phyloP scores from a whole-genome alignment of 2,329 filamentous ascomycete species.

The Fusarium veterinarium region DNA sequence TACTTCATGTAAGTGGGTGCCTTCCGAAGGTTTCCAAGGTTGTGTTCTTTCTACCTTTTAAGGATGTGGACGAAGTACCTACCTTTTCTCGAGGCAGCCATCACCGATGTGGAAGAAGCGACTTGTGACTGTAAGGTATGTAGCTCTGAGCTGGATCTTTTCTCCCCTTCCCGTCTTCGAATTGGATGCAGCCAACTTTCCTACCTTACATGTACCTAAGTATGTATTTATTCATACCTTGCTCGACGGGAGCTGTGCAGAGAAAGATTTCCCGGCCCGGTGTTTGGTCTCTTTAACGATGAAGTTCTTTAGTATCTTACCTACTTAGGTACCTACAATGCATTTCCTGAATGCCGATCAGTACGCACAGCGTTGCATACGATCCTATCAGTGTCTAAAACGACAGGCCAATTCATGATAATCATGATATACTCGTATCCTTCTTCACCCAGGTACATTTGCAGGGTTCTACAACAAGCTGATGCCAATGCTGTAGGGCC shows the following conservation, averaged over 20 bases:
- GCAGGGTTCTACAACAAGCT: slow-evolving; percentile 19
- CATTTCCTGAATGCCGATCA: background rate
- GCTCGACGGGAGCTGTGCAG: background rate
- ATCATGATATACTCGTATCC: slow-evolving; percentile 6
- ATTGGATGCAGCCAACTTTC: background rate
- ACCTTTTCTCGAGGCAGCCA: background rate
- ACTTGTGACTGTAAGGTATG: background rate
- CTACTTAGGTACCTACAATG: background rate
- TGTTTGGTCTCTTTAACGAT: background rate
- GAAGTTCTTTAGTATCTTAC: background rate
- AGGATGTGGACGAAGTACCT: background rate
- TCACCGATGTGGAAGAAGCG: background rate
- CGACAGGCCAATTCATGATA: slow-evolving; percentile 9
- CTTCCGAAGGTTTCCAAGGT: too few species aligned
- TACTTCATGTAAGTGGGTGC: too few species aligned
- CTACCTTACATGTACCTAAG: background rate
- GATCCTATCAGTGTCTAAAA: background rate
- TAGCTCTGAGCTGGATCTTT: background rate
- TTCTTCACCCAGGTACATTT: background rate
- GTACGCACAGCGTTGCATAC: background rate
- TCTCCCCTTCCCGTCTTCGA: background rate
- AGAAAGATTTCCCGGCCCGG: background rate
- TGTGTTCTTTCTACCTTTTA: too few species aligned
- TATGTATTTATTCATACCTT: background rate
- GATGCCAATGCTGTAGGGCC: slow-evolving; percentile 35